phyloP scores from a whole-genome alignment of 1,139 yeast genomes.

The Kodamaea arcana region DNA sequence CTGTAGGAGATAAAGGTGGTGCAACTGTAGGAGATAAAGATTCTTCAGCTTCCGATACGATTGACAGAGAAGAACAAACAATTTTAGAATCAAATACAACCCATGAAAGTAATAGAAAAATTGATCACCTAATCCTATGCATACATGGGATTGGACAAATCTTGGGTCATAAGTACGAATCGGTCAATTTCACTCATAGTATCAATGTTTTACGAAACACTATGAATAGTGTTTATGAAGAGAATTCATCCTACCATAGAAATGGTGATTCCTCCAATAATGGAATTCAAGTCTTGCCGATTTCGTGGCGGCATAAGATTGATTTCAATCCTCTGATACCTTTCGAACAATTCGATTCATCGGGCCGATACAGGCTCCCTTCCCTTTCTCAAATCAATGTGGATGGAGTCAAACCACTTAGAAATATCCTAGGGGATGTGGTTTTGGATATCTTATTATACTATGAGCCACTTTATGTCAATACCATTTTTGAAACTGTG shows the following conservation, averaged over 20 bases:
- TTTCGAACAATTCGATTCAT: slow-evolving; percentile 22
- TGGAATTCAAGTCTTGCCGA: slow-evolving; percentile 71
- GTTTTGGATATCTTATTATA: slow-evolving; percentile 79
- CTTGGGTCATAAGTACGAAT: slow-evolving; percentile 72
- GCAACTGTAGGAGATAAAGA: slow-evolving; percentile 5
- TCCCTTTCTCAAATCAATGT: slow-evolving; percentile 69
- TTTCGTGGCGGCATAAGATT: slow-evolving; percentile 71
- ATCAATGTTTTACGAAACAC: slow-evolving; percentile 66
- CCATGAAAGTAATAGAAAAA: slow-evolving; percentile 32
- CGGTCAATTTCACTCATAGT: slow-evolving; percentile 84
- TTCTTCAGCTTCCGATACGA: too few relatives aligned
- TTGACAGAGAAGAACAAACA: not conserved
- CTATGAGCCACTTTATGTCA: slow-evolving; percentile 71
- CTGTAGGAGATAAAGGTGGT: slow-evolving; percentile 4
- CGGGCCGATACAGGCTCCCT: slow-evolving; percentile 48
- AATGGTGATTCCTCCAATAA: slow-evolving; percentile 38
- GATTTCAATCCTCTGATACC: slow-evolving; percentile 53
- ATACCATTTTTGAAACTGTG: slow-evolving; percentile 63
- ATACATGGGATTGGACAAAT: slow-evolving; percentile 95
- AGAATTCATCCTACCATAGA: slow-evolving; percentile 40
- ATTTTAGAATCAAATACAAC: not conserved
- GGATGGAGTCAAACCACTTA: slow-evolving; percentile 72
- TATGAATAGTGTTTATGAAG: slow-evolving; percentile 52
- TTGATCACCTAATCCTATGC: slow-evolving; percentile 79
- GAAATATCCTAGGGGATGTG: slow-evolving; percentile 82